A percentile compares a stretch with the other conserved stretches of the same genome.
These are phyloP conservation scores for Pseudozyma tsukubaensis DNA, from an alignment of 1,284 basidiomycete species.

Conservation along the genomic window DNA sequence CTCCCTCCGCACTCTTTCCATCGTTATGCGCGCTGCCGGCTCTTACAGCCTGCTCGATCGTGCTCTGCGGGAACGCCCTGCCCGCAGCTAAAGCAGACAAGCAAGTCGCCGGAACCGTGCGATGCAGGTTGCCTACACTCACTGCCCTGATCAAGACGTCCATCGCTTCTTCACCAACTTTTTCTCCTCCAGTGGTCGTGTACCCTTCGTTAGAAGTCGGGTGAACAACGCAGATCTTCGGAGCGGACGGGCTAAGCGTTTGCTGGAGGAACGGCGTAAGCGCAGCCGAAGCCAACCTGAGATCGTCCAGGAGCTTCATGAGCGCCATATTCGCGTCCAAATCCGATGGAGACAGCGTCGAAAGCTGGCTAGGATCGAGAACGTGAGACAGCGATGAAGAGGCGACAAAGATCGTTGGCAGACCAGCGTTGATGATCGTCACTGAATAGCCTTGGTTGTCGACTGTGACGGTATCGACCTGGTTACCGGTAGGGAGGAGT, in stretches of 20 bases:
- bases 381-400: slow-evolving; percentile 33
- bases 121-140: slow-evolving; percentile 61
- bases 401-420: slow-evolving; percentile 62
- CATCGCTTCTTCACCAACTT: slow-evolving; percentile 31
- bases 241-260: slow-evolving; percentile 54
- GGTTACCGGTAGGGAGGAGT: slow-evolving; percentile 53
- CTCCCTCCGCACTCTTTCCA: not conserved
- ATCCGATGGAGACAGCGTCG: slow-evolving; percentile 20
- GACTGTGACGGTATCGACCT: slow-evolving; percentile 36
- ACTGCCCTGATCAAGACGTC: slow-evolving; percentile 61
- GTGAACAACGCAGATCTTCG: slow-evolving; percentile 66
- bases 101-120: slow-evolving; percentile 63
- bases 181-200: slow-evolving; percentile 46
- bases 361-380: slow-evolving; percentile 20
- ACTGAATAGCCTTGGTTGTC: slow-evolving; percentile 28
- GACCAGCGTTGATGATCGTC: slow-evolving; percentile 61
- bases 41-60: slow-evolving; percentile 35
- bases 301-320: slow-evolving; percentile 45
- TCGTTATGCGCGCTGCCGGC: not conserved
- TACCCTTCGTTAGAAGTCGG: slow-evolving; percentile 41
- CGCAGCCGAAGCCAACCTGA: slow-evolving; percentile 44
- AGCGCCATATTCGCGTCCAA: slow-evolving; percentile 53
- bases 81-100: slow-evolving; percentile 57
- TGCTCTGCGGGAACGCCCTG: slow-evolving; percentile 42
- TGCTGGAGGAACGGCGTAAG: slow-evolving; percentile 33